phyloP scores from a whole-genome alignment of 2,329 filamentous ascomycete genomes.

The Paracoccidioides brasiliensis region DNA sequence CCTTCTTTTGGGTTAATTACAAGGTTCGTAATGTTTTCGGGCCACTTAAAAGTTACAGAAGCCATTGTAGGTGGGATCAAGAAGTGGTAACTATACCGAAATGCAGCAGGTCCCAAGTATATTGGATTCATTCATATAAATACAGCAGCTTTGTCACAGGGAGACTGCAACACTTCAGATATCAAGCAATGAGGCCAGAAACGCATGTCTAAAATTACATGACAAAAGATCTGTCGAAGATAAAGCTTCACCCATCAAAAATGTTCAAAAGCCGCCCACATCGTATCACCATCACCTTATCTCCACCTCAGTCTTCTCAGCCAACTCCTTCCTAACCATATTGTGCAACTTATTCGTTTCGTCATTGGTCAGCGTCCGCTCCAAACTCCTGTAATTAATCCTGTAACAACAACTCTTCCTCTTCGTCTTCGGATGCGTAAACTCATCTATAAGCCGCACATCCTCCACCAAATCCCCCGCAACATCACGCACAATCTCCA shows the following conservation, averaged over 20 bases:
- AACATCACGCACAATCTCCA: conserved; percentile 81
- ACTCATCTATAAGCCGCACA: conserved; percentile 71
- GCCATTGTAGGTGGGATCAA: too few species aligned
- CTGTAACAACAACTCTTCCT: conserved; percentile 80
- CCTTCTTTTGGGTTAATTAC: too few species aligned
- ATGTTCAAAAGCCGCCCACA: background rate
- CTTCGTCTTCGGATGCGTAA: conserved; percentile 73
- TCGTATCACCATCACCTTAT: conserved; percentile 41
- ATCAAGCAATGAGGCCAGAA: background rate
- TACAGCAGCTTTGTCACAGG: too few species aligned
- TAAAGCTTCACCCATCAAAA: background rate
- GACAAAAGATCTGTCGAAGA: background rate
- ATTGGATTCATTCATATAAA: too few species aligned
- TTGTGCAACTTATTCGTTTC: conserved; percentile 69
- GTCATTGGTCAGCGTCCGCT: conserved; percentile 73
- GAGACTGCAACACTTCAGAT: too few species aligned
- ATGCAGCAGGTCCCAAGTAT: too few species aligned
- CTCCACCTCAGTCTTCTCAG: conserved; percentile 63
- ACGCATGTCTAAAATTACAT: background rate
- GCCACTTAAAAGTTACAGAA: too few species aligned
- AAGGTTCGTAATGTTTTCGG: too few species aligned
- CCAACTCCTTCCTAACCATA: conserved; percentile 50
- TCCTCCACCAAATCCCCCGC: conserved; percentile 80
- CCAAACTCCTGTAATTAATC: conserved; percentile 84
- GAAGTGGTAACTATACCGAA: too few species aligned